A percentile compares a stretch with the other conserved stretches of the same genome.
Conservation (phyloP, 495 filamentous ascomycete species). For the Staphylotrichum tortipilum region DNA sequence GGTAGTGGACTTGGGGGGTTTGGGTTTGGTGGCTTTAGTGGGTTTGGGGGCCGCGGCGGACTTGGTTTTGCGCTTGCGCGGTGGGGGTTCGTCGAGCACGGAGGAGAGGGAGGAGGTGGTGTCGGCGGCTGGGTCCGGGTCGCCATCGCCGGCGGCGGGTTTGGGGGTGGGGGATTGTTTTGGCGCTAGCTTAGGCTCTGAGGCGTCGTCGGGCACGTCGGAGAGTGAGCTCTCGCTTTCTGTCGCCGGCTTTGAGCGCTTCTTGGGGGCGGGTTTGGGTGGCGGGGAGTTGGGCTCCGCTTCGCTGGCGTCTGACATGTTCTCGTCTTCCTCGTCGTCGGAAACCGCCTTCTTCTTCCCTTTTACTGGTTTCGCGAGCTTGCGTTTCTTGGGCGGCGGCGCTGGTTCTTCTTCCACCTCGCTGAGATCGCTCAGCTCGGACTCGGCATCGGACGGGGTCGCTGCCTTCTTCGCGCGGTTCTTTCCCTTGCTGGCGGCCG, state of each 20-base stretch:
- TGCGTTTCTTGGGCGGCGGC: slow-evolving; percentile 24
- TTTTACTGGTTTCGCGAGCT: slow-evolving; percentile 23
- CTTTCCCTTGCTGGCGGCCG: slow-evolving; percentile 9
- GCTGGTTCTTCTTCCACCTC: slow-evolving; percentile 4
- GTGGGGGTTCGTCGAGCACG: slow-evolving; percentile 40
- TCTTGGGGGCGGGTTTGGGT: background rate
- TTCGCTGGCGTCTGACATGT: slow-evolving; percentile 8
- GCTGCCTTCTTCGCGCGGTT: slow-evolving; percentile 29
- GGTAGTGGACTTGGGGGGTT: too few relatives aligned
- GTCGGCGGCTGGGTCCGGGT: slow-evolving; percentile 35
- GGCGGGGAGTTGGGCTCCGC: background rate
- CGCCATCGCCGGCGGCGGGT: slow-evolving; percentile 44
- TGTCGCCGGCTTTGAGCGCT: background rate
- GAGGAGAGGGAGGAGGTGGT: slow-evolving; percentile 64
- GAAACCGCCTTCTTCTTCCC: slow-evolving; percentile 26
- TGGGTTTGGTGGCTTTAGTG: slow-evolving; percentile 21
- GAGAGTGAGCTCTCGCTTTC: slow-evolving; percentile 4
- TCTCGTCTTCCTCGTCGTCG: slow-evolving; percentile 31
- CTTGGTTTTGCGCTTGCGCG: slow-evolving; percentile 21
- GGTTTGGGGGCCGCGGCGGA: background rate
- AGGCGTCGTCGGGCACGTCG: slow-evolving; percentile 14
- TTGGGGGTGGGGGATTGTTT: slow-evolving; percentile 19
- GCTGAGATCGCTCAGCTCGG: slow-evolving; percentile 16
- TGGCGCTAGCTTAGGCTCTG: slow-evolving; percentile 27
- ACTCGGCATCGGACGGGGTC: slow-evolving; percentile 20